Percentiles rank a stretch among this genome's conserved stretches.
Evolutionary conservation across 805 yeast genomes (phyloP).

Genomic region (Saccharomycopsis olivae): DNA sequence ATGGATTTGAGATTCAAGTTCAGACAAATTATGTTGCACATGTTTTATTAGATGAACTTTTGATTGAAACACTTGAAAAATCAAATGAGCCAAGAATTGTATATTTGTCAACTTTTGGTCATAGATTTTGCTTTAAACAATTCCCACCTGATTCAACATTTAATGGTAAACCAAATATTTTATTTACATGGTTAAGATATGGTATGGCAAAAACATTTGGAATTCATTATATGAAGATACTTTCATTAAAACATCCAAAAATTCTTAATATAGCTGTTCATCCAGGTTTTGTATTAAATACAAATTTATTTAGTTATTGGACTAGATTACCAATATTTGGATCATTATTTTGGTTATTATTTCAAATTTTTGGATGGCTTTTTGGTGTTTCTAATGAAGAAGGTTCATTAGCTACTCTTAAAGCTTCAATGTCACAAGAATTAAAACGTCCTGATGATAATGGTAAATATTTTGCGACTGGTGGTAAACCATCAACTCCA

Average conservation of each 20-base stretch:
- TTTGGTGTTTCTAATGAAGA: constrained; percentile 66
- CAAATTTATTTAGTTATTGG: constrained; percentile 67
- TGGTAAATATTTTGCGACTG: constrained; percentile 59
- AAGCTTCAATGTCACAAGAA: constrained; percentile 47
- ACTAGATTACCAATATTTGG: constrained; percentile 75
- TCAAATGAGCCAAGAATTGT: constrained; percentile 33
- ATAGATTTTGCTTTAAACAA: constrained; percentile 38
- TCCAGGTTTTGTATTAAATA: constrained; percentile 82
- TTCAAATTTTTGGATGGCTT: constrained; percentile 56
- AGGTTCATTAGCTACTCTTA: constrained; percentile 56
- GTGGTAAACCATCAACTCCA: constrained; percentile 46
- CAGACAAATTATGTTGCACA: constrained; percentile 75
- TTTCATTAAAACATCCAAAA: constrained; percentile 57
- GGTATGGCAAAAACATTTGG: constrained; percentile 71
- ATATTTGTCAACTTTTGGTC: constrained; percentile 58
- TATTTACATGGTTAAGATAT: constrained; percentile 71
- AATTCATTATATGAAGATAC: constrained; percentile 57
- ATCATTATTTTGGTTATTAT: constrained; percentile 55
- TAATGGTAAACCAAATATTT: constrained; percentile 49
- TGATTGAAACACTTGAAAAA: constrained; percentile 26
- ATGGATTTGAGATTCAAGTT: constrained; percentile 67
- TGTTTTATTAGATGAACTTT: constrained; percentile 52
- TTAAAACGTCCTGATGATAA: constrained; percentile 44
- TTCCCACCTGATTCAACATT: constrained; percentile 39
- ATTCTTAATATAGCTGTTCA: constrained; percentile 58